These are phyloP conservation scores for Capsella rubella DNA, from an alignment of 441 rosid genomes.

Conservation along the genomic window DNA sequence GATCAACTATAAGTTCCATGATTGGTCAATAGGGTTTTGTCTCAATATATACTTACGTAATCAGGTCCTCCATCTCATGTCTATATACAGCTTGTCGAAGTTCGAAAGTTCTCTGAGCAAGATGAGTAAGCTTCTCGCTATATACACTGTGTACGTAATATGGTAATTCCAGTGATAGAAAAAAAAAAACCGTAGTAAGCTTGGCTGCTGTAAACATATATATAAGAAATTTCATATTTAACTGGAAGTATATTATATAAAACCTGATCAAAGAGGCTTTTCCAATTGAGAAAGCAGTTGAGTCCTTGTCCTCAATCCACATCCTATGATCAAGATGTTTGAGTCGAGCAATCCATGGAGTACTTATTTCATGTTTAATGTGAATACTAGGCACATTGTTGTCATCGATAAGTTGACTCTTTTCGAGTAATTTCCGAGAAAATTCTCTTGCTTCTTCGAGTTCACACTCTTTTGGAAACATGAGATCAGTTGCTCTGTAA, in stretches of 20 bases:
- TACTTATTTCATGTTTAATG: conserved; percentile 55
- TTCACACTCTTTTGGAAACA: conserved; percentile 54
- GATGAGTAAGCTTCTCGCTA: conserved; percentile 47
- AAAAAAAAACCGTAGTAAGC: background rate
- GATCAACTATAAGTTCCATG: background rate
- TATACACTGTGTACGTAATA: conserved; percentile 39
- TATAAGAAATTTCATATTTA: background rate
- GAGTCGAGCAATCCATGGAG: conserved; percentile 65
- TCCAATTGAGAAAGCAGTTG: conserved; percentile 55
- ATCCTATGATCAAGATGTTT: conserved; percentile 66
- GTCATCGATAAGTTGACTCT: conserved; percentile 3
- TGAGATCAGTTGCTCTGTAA: conserved; percentile 62
- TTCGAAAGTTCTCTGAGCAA: conserved; percentile 52
- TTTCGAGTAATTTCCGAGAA: conserved; percentile 51
- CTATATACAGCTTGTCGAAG: conserved; percentile 56
- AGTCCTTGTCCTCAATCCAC: conserved; percentile 64
- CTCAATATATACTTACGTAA: conserved; percentile 46
- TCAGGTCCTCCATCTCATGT: conserved; percentile 56
- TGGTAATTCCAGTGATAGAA: conserved; percentile 30
- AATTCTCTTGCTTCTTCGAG: conserved; percentile 56
- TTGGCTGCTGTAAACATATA: background rate
- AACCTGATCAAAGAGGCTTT: conserved; percentile 56
- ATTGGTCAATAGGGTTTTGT: background rate
- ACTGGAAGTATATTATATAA: background rate
- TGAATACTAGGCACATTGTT: conserved; percentile 12